These are phyloP conservation scores for Fusarium nelsonii DNA, from an alignment of 2,329 filamentous ascomycete genomes.

Conservation along the genomic window DNA sequence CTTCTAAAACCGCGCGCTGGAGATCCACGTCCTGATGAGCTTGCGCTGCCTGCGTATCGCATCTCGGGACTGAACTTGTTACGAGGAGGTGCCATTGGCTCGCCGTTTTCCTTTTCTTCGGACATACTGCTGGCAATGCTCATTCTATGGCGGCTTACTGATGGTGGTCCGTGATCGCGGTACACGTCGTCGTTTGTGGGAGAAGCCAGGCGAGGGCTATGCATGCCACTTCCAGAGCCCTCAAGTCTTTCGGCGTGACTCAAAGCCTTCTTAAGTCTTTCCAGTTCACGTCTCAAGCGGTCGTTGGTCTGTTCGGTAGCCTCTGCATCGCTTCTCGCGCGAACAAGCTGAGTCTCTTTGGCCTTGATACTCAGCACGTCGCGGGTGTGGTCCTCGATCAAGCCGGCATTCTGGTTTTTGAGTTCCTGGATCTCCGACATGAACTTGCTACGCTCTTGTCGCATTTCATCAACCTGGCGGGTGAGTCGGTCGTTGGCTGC, in stretches of 20 bases:
- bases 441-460: constrained; percentile 83
- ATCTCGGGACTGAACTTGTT: constrained; percentile 69
- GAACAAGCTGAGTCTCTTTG: constrained; percentile 96
- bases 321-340: constrained; percentile 90
- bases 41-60: constrained; percentile 62
- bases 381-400: constrained; percentile 97
- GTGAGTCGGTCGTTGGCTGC: constrained; percentile 83
- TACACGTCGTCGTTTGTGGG: constrained; percentile 71
- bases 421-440: constrained; percentile 91
- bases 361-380: constrained; percentile 97
- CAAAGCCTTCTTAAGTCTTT: constrained; percentile 90
- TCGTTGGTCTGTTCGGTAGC: constrained; percentile 88
- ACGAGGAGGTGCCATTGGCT: constrained; percentile 58
- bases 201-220: constrained; percentile 60
- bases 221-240: constrained; percentile 51
- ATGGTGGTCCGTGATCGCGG: constrained; percentile 61
- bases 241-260: constrained; percentile 69
- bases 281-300: constrained; percentile 86
- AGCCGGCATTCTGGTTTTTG: constrained; percentile 94
- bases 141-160: constrained; percentile 63
- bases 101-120: constrained; percentile 83
- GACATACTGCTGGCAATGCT: constrained; percentile 75
- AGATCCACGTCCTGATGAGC: constrained; percentile 69
- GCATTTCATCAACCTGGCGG: constrained; percentile 81
- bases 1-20: constrained; percentile 68